These are phyloP conservation scores for Cercospora sp. DNA, from an alignment of 2,329 filamentous ascomycete species.

Conservation along the genomic window DNA sequence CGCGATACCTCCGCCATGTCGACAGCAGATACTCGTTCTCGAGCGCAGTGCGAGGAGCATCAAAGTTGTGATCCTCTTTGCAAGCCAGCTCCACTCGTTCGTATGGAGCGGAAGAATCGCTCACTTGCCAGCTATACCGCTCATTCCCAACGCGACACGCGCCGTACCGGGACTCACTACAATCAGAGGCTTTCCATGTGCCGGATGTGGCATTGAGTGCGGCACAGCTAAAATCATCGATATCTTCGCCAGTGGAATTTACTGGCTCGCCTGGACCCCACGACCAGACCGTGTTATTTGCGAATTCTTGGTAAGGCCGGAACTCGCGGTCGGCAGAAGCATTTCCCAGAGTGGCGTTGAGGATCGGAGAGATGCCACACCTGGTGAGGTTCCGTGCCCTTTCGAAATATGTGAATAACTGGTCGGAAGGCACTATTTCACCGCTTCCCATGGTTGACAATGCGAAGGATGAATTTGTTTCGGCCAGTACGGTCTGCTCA, in stretches of 20 bases:
- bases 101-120: conserved; percentile 41
- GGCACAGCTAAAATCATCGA: conserved; percentile 53
- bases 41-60: conserved; percentile 60
- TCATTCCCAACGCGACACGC: conserved; percentile 57
- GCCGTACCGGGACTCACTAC: conserved; percentile 51
- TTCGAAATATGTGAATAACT: conserved; percentile 1
- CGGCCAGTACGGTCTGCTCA: conserved; percentile 43
- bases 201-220: conserved; percentile 53
- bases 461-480: conserved; percentile 58
- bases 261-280: conserved; percentile 60
- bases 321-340: conserved; percentile 52
- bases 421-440: conserved; percentile 11
- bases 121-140: conserved; percentile 62
- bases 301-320: conserved; percentile 53
- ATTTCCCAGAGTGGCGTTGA: conserved; percentile 58
- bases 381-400: conserved; percentile 47
- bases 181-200: conserved; percentile 61
- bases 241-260: conserved; percentile 43
- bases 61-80: conserved; percentile 52
- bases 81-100: conserved; percentile 50
- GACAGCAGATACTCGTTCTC: conserved; percentile 61
- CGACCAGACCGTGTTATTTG: conserved; percentile 57
- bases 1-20: conserved; percentile 30
- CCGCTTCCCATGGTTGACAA: conserved; percentile 31
- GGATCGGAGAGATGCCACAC: conserved; percentile 62